A percentile compares a stretch with the other conserved stretches of the same genome.
These are phyloP conservation scores for Euphorbia peplus DNA, from an alignment of 345 rosid genomes.

Conservation along the genomic window DNA sequence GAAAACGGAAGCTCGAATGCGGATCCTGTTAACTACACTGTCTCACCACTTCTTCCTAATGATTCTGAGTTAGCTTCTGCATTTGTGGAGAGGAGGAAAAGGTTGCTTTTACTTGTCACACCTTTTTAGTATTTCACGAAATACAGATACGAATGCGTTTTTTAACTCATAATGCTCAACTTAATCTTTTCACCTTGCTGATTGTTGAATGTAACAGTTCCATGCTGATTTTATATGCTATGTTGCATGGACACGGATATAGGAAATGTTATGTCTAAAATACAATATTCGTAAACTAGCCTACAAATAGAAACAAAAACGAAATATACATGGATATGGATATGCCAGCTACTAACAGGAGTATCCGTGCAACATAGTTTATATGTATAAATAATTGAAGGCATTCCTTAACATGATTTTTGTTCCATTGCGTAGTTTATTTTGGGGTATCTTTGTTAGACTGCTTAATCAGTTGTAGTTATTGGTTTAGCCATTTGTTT, in stretches of 20 bases:
- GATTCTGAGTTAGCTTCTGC: conserved; percentile 67
- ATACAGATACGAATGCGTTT: neutral
- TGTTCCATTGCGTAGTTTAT: neutral
- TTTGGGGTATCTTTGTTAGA: neutral
- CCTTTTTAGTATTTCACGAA: neutral
- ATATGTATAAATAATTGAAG: neutral
- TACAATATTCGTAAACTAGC: no score
- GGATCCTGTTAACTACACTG: conserved; percentile 28
- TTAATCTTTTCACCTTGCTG: neutral
- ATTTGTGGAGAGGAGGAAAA: conserved; percentile 52
- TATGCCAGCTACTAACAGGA: no score
- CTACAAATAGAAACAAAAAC: no score
- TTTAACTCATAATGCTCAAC: neutral
- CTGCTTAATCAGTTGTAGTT: neutral
- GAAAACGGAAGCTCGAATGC: conserved; percentile 34
- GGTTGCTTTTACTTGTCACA: conserved; percentile 31
- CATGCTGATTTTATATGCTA: neutral
- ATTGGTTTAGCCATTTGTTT: conserved; percentile 10
- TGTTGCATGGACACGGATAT: no score
- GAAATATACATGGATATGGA: no score
- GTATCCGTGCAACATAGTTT: no score
- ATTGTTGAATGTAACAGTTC: neutral
- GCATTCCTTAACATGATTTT: neutral
- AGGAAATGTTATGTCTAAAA: no score
- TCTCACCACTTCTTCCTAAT: conserved; percentile 47